phyloP scores from a whole-genome alignment of 345 rosid genomes.

The Iberis pinnata region DNA sequence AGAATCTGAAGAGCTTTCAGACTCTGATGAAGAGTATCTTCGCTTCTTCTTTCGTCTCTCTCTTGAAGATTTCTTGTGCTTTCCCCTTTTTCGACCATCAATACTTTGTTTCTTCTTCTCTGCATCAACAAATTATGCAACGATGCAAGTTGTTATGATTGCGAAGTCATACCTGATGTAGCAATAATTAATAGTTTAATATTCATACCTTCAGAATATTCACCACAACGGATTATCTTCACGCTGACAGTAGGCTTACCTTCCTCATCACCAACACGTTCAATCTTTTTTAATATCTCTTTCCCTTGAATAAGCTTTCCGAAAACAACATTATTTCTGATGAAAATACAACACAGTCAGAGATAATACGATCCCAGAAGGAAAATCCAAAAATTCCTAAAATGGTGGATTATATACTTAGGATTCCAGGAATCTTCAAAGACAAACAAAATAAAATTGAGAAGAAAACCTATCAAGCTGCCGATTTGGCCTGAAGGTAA shows the following conservation, averaged over 20 bases:
- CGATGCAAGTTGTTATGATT: neutral
- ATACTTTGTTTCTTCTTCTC: constrained; percentile 40
- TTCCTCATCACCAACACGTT: constrained; percentile 72
- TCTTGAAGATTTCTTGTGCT: constrained; percentile 63
- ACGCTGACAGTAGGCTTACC: constrained; percentile 80
- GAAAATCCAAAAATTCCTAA: neutral
- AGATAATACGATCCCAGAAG: neutral
- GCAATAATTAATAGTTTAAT: constrained; percentile 5
- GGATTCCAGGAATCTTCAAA: neutral
- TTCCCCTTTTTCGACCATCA: constrained; percentile 50
- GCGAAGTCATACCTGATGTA: neutral
- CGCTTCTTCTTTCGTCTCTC: constrained; percentile 71
- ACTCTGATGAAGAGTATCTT: constrained; percentile 64
- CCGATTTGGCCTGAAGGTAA: constrained; percentile 75
- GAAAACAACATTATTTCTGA: constrained; percentile 73
- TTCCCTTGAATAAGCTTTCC: constrained; percentile 89
- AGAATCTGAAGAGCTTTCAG: constrained; percentile 75
- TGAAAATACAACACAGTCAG: constrained; percentile 11
- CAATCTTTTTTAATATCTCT: constrained; percentile 73
- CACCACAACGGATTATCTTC: constrained; percentile 86
- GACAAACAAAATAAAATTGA: neutral
- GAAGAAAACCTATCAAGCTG: constrained; percentile 63
- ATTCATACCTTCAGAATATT: constrained; percentile 49
- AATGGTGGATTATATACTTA: constrained; percentile 6
- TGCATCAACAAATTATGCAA: constrained; percentile 35